Percentiles rank a stretch among this genome's conserved stretches.
Conservation (phyloP, 169 alveolate species). For the Plasmodium inui region DNA sequence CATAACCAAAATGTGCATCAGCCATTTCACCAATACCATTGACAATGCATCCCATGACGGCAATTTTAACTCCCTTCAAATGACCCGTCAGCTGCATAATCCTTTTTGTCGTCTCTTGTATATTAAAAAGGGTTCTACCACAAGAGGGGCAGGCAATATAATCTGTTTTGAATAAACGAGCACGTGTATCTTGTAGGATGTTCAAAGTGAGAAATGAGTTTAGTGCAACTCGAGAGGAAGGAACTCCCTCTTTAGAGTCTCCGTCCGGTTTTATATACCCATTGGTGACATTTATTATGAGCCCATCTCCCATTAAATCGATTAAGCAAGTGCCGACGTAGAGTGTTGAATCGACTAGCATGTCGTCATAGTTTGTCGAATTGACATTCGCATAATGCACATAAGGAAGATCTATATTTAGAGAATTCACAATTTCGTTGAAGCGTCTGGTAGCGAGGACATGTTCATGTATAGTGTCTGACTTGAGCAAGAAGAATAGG, state of each 20-base stretch:
- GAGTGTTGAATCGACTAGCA: conserved; percentile 45
- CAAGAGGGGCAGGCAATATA: conserved; percentile 92
- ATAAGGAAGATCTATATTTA: conserved; percentile 36
- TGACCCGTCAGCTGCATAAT: conserved; percentile 89
- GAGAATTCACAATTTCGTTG: conserved; percentile 45
- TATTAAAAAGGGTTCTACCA: conserved; percentile 90
- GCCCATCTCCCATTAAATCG: conserved; percentile 73
- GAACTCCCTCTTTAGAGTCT: background rate
- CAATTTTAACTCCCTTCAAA: conserved; percentile 90
- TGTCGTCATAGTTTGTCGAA: conserved; percentile 44
- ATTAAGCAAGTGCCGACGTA: conserved; percentile 64
- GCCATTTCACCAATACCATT: conserved; percentile 95
- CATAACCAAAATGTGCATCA: conserved; percentile 94
- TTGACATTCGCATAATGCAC: conserved; percentile 48
- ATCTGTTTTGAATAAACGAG: conserved; percentile 89
- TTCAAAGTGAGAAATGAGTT: conserved; percentile 56
- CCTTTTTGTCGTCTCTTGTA: conserved; percentile 87
- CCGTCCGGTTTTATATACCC: background rate
- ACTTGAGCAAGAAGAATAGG: conserved; percentile 26
- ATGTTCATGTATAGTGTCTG: conserved; percentile 56
- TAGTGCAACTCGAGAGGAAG: conserved; percentile 30
- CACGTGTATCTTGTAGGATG: conserved; percentile 85
- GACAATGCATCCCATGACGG: conserved; percentile 93
- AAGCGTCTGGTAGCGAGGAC: conserved; percentile 51
- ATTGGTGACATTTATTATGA: conserved; percentile 38